Evolutionary conservation across 495 filamentous ascomycete genomes (phyloP).

Genomic region (Parachaetomium inaequale): DNA sequence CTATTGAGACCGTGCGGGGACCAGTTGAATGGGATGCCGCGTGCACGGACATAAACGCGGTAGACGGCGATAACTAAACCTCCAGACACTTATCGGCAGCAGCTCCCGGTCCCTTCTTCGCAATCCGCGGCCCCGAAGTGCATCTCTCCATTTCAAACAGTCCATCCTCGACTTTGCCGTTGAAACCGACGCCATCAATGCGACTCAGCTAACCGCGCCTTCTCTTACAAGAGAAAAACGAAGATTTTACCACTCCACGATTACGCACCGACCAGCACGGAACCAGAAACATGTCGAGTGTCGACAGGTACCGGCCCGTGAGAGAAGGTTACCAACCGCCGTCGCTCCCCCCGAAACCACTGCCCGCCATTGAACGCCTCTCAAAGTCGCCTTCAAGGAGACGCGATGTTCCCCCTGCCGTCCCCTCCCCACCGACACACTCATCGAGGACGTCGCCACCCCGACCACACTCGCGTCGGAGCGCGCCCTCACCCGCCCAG

Average conservation of each 20-base stretch:
- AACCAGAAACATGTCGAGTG: constrained; percentile 36
- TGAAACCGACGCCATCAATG: constrained; percentile 10
- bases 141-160: constrained; percentile 1
- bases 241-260: not conserved
- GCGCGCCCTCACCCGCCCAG: constrained; percentile 38
- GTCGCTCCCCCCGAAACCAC: constrained; percentile 38
- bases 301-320: constrained; percentile 49
- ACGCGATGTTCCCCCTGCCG: constrained; percentile 51
- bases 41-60: constrained; percentile 21
- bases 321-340: constrained; percentile 47
- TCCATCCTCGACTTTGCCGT: not conserved
- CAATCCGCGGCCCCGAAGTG: not conserved
- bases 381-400: constrained; percentile 46
- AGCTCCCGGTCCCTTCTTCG: not conserved
- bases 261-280: not conserved
- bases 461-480: constrained; percentile 40
- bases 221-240: not conserved
- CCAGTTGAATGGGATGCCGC: not conserved
- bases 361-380: constrained; percentile 33
- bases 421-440: constrained; percentile 49
- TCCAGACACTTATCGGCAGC: not conserved
- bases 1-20: not conserved
- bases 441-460: constrained; percentile 51
- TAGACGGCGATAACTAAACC: too few relatives aligned
- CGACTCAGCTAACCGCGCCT: not conserved